Percentiles rank a stretch among this genome's conserved stretches.
These are phyloP conservation scores for Ottelia alismoides DNA, from an alignment of 106 monocot genomes.

Conservation along the genomic window DNA sequence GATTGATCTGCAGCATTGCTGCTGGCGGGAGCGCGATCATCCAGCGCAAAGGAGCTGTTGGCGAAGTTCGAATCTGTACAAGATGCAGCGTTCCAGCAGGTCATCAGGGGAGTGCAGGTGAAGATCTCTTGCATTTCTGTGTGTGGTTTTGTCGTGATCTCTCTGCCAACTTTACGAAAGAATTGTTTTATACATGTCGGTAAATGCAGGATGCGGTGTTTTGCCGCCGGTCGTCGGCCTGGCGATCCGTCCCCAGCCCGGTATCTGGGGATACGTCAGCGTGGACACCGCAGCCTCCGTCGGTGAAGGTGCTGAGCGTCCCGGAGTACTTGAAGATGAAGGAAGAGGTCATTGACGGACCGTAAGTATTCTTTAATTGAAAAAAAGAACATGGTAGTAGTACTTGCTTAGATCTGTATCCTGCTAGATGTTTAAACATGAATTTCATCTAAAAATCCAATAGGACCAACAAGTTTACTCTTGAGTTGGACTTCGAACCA, in stretches of 20 bases:
- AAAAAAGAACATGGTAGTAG: neutral
- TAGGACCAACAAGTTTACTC: slow-evolving; percentile 26
- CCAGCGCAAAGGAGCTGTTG: slow-evolving; percentile 59
- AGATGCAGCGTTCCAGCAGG: slow-evolving; percentile 34
- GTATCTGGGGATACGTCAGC: slow-evolving; percentile 80
- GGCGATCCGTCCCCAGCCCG: slow-evolving; percentile 78
- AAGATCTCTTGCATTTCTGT: neutral
- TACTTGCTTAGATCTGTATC: neutral
- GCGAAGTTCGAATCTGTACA: slow-evolving; percentile 37
- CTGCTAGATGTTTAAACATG: neutral
- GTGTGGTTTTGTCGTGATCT: neutral
- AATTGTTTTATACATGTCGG: no score
- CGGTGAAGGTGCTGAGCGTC: slow-evolving; percentile 42
- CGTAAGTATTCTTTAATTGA: slow-evolving; percentile 8
- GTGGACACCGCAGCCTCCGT: slow-evolving; percentile 38
- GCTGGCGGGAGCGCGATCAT: slow-evolving; percentile 55
- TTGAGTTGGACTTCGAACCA: slow-evolving; percentile 74
- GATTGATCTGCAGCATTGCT: neutral
- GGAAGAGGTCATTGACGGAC: slow-evolving; percentile 55
- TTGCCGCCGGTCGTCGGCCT: slow-evolving; percentile 75
- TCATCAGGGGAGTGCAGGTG: slow-evolving; percentile 50
- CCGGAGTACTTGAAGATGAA: slow-evolving; percentile 60
- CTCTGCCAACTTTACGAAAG: no score
- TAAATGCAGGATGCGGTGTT: slow-evolving; percentile 82
- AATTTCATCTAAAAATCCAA: slow-evolving; percentile 10